These are phyloP conservation scores for Lactarius pseudohatsudake DNA, from an alignment of 768 basidiomycete species.

Conservation along the genomic window DNA sequence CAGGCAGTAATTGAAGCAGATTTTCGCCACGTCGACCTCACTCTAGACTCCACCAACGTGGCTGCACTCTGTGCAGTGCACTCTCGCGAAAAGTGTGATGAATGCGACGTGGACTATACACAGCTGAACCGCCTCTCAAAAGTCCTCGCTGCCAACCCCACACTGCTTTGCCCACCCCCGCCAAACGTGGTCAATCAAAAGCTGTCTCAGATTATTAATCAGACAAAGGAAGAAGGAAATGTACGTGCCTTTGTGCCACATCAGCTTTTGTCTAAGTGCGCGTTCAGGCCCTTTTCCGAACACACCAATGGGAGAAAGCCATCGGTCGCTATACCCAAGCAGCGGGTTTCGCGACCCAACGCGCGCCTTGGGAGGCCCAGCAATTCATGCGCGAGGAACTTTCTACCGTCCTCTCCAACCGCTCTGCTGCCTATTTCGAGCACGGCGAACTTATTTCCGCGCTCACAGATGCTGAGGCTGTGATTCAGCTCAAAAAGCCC, in stretches of 20 bases:
- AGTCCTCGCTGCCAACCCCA: conserved; percentile 66
- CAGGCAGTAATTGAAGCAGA: conserved; percentile 78
- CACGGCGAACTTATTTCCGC: conserved; percentile 73
- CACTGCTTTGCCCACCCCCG: conserved; percentile 77
- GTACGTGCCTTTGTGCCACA: conserved; percentile 46
- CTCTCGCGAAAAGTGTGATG: conserved; percentile 68
- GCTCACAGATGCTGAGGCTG: conserved; percentile 87
- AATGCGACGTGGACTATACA: conserved; percentile 72
- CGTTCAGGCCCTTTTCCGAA: conserved; percentile 72
- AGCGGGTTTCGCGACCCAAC: conserved; percentile 69
- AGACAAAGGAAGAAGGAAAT: conserved; percentile 93
- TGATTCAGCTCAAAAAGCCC: conserved; percentile 76
- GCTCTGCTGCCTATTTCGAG: conserved; percentile 84
- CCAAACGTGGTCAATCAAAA: conserved; percentile 73
- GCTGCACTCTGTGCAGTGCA: conserved; percentile 65
- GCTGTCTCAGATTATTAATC: conserved; percentile 68
- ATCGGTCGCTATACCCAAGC: conserved; percentile 79
- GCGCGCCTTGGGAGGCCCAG: conserved; percentile 89
- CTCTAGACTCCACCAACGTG: conserved; percentile 53
- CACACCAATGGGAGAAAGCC: conserved; percentile 64
- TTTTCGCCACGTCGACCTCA: conserved; percentile 57
- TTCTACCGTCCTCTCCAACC: conserved; percentile 85
- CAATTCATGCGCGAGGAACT: conserved; percentile 86
- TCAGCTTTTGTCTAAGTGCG: conserved; percentile 31
- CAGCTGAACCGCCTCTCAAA: conserved; percentile 75